Evolutionary conservation across 1,284 basidiomycete species (phyloP).

Genomic region (Salmacisia buchloeana): DNA sequence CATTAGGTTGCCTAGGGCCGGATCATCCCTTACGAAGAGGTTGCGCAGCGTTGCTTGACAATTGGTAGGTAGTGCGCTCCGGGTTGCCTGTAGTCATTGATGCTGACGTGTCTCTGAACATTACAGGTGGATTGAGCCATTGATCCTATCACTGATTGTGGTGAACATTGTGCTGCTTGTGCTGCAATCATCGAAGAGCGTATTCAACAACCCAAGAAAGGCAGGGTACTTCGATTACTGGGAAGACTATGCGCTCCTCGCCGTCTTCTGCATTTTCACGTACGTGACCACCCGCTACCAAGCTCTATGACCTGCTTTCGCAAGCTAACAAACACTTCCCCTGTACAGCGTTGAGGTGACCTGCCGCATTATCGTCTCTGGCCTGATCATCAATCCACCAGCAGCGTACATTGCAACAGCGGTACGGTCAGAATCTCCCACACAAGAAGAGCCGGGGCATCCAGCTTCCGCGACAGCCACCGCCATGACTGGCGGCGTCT

Average conservation of each 20-base stretch:
- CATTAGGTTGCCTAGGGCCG: slow-evolving; percentile 71
- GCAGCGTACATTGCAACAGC: slow-evolving; percentile 17
- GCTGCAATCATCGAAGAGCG: slow-evolving; percentile 64
- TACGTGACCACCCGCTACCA: slow-evolving; percentile 53
- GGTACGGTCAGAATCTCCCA: not conserved
- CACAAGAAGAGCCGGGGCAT: not conserved
- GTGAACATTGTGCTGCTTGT: slow-evolving; percentile 76
- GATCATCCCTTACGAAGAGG: slow-evolving; percentile 34
- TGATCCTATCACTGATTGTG: slow-evolving; percentile 76
- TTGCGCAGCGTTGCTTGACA: not conserved
- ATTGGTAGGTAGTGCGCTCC: not conserved
- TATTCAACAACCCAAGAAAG: slow-evolving; percentile 54
- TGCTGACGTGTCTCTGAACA: slow-evolving; percentile 4
- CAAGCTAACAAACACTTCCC: not conserved
- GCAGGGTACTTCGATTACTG: slow-evolving; percentile 76
- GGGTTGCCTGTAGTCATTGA: not conserved
- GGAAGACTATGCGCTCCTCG: slow-evolving; percentile 80
- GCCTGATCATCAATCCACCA: slow-evolving; percentile 79
- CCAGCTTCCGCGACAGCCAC: not conserved
- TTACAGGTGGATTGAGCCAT: slow-evolving; percentile 73
- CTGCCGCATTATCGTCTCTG: slow-evolving; percentile 83
- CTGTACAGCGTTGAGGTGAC: slow-evolving; percentile 69
- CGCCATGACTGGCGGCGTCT: not conserved
- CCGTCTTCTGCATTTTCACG: slow-evolving; percentile 80
- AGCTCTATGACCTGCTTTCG: slow-evolving; percentile 12